Evolutionary conservation across 768 basidiomycete species (phyloP), one percentile per base, ranked within the genome.

Genomic region (Amyloporia xantha): DNA sequence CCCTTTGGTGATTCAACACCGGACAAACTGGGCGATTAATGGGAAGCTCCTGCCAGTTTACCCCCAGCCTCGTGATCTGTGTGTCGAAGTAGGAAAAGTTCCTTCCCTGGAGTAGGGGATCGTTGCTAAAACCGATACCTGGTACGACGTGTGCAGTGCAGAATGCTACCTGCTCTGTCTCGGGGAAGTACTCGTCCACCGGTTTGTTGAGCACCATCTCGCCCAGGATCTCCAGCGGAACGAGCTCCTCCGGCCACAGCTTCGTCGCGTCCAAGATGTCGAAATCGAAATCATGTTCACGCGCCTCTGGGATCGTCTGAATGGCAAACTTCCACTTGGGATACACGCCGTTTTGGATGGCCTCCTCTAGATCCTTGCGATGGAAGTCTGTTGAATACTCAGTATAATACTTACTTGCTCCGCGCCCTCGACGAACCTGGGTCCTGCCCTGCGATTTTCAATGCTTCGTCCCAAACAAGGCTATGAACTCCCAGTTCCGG

Each of bases 81-180:
- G 90, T 92, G 63, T 95, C 90, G 54, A 84, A 78, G 69, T 94
- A 93, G 0, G 82, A 85, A 66, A 92, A 91, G 66, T 90, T 91
- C 30, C 92, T 74, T 4, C 85, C 84, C 67, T 87, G 85, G n/a
- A 91, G 71, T 26, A 91, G 68, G 3, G 88, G 88, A 56, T 91
- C 87, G 60, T 86, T 76, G 57, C 80, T 83, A 59, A 85, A 82
- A 3, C 79, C 81, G 46, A 84, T 82, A 5, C 80, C 81, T 3
- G 81, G 82, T 4, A 84, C 80, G 23, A 71, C 57, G 33, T 71
- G 70, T 17, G 68, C 59, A 1, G 90, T 94, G 65, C 88, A 94
- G 66, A 91, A 94, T 0, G 90, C 91, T 44, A 84, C 84, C 66
- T 92, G 91, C 66, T 95, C 92, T 4, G 81, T 81, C 68, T 94